Evolutionary conservation across 2,329 filamentous ascomycete genomes (phyloP).

Genomic region (Huntiella savannae): DNA sequence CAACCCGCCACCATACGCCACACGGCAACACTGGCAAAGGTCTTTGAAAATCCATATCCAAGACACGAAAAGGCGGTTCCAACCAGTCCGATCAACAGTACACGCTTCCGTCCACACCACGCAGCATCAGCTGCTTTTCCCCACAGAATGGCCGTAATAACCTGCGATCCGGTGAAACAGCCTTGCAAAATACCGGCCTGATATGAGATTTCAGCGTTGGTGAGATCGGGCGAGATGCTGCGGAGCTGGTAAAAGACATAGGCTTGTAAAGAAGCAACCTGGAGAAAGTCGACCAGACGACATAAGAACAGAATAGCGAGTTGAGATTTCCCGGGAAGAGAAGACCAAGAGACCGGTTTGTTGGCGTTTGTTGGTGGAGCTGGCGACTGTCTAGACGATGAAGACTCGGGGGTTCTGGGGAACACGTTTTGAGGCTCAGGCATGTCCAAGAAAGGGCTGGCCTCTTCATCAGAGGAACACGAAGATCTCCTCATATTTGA

Average conservation of each 20-base stretch:
- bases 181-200: constrained; percentile 54
- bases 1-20: constrained; percentile 48
- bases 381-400: background rate
- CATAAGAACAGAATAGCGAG: constrained; percentile 50
- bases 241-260: constrained; percentile 63
- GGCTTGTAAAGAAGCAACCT: constrained; percentile 47
- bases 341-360: constrained; percentile 42
- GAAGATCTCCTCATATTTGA: too few species aligned
- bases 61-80: constrained; percentile 49
- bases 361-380: background rate
- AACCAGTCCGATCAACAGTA: constrained; percentile 49
- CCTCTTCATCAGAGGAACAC: background rate
- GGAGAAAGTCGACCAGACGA: constrained; percentile 54
- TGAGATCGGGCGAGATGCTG: constrained; percentile 38
- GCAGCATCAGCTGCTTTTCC: constrained; percentile 43
- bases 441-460: background rate
- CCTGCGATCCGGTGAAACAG: constrained; percentile 55
- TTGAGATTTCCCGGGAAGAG: constrained; percentile 52
- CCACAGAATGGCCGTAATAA: constrained; percentile 56
- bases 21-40: constrained; percentile 42
- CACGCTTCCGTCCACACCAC: constrained; percentile 44
- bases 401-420: too few species aligned
- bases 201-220: constrained; percentile 37
- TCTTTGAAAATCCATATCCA: constrained; percentile 53
- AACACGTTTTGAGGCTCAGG: background rate